These are phyloP conservation scores for Clarireedia monteithiana DNA, from an alignment of 2,329 filamentous ascomycete species.

Conservation along the genomic window DNA sequence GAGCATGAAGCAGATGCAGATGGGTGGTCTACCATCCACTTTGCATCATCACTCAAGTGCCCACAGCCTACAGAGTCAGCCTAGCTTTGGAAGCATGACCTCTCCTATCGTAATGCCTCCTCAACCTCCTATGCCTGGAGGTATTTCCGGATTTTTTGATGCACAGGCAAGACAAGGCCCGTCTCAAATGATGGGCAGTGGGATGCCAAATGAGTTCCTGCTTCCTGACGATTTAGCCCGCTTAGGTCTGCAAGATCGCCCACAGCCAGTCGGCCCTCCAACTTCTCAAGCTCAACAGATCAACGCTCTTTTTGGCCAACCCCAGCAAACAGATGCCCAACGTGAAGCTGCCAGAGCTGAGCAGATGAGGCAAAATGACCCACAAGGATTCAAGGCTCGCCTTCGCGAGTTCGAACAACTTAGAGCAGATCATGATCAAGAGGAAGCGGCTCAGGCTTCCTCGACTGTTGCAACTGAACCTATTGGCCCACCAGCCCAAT, in stretches of 20 bases:
- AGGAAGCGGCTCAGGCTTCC: constrained; percentile 28
- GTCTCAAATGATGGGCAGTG: constrained; percentile 32
- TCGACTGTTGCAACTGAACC: constrained; percentile 29
- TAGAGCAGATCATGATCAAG: constrained; percentile 62
- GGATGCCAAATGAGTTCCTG: constrained; percentile 43
- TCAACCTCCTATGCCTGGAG: constrained; percentile 39
- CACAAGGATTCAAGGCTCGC: constrained; percentile 52
- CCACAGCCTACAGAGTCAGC: constrained; percentile 93
- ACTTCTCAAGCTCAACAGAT: constrained; percentile 26
- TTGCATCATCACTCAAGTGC: constrained; percentile 92
- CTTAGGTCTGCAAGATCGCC: constrained; percentile 43
- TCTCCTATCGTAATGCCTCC: constrained; percentile 61
- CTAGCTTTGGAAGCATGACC: constrained; percentile 89
- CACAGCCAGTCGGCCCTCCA: constrained; percentile 19
- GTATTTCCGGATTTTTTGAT: constrained; percentile 65
- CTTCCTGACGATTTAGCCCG: constrained; percentile 70
- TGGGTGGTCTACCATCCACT: constrained; percentile 41
- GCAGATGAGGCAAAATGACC: constrained; percentile 53
- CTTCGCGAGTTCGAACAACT: constrained; percentile 78
- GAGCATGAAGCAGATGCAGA: constrained; percentile 63
- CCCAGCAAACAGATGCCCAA: constrained; percentile 19
- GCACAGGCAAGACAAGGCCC: constrained; percentile 36
- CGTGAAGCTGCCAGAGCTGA: constrained; percentile 54
- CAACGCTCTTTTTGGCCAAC: constrained; percentile 23
- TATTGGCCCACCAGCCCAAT: constrained; percentile 21